phyloP scores from a whole-genome alignment of 2,329 filamentous ascomycete genomes.

The Stylonectria norvegica region DNA sequence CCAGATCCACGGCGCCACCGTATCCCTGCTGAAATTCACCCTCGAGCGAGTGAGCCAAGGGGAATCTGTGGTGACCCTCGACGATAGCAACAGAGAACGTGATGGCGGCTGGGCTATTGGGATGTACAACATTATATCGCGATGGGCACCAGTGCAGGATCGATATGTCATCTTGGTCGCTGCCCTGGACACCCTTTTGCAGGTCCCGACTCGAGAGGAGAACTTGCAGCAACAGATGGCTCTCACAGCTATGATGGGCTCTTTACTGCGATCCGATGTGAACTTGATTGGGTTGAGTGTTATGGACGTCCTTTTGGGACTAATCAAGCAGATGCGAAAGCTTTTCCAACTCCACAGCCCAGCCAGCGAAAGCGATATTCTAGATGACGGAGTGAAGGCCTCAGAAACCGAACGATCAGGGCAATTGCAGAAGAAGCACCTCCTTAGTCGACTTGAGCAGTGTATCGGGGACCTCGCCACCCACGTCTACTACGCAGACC shows the following conservation, averaged over 20 bases:
- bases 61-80: conserved; percentile 50
- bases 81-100: conserved; percentile 38
- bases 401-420: conserved; percentile 30
- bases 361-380: conserved; percentile 26
- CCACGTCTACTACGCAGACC: conserved; percentile 95
- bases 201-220: conserved; percentile 65
- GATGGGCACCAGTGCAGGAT: conserved; percentile 91
- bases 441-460: conserved; percentile 69
- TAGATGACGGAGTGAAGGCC: conserved; percentile 32
- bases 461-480: conserved; percentile 90
- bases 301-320: conserved; percentile 85
- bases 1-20: conserved; percentile 76
- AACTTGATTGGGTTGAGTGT: conserved; percentile 95
- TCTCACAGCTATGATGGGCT: conserved; percentile 74
- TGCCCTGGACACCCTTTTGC: conserved; percentile 71
- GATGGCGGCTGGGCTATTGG: conserved; percentile 75
- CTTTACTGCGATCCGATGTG: conserved; percentile 79
- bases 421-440: conserved; percentile 53
- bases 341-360: conserved; percentile 63
- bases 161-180: conserved; percentile 87
- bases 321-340: conserved; percentile 79
- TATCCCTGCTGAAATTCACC: conserved; percentile 72
- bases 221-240: conserved; percentile 71
- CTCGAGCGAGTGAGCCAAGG: conserved; percentile 53
- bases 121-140: conserved; percentile 73